Conservation (phyloP, 208 protist species). For the Wallacemonas sp. region DNA sequence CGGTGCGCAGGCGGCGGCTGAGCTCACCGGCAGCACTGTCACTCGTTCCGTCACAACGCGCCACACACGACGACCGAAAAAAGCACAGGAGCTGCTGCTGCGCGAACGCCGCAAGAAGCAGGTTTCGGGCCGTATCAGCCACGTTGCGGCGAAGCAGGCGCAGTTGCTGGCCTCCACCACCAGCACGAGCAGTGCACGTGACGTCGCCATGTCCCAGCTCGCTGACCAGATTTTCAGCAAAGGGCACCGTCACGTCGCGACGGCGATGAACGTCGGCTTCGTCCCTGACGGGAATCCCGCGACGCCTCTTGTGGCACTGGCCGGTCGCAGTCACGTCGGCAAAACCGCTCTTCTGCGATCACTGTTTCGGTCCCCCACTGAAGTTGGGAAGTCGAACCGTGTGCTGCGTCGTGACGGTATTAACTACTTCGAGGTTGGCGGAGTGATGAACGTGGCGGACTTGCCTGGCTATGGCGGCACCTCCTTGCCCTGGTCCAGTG, state of each 20-base stretch:
- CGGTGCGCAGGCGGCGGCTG: not conserved
- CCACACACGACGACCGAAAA: slow-evolving; percentile 39
- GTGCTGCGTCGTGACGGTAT: slow-evolving; percentile 75
- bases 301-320: slow-evolving; percentile 74
- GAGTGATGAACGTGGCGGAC: slow-evolving; percentile 84
- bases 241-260: slow-evolving; percentile 66
- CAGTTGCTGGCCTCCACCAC: slow-evolving; percentile 35
- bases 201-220: slow-evolving; percentile 71
- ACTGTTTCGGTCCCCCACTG: slow-evolving; percentile 64
- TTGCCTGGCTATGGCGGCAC: slow-evolving; percentile 83
- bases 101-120: slow-evolving; percentile 47
- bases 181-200: slow-evolving; percentile 49
- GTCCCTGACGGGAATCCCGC: slow-evolving; percentile 86
- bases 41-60: slow-evolving; percentile 50
- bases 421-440: slow-evolving; percentile 88
- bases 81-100: slow-evolving; percentile 19
- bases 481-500: slow-evolving; percentile 73
- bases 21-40: slow-evolving; percentile 45
- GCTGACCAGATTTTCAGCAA: slow-evolving; percentile 84
- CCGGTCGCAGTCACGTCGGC: slow-evolving; percentile 58
- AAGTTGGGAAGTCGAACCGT: slow-evolving; percentile 74
- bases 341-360: slow-evolving; percentile 81
- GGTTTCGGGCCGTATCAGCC: slow-evolving; percentile 23
- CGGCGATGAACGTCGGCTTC: slow-evolving; percentile 79
- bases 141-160: slow-evolving; percentile 48